Evolutionary conservation across 768 basidiomycete species (phyloP), one percentile per base, ranked within the genome.

Genomic region (Psilocybe tampanensis): DNA sequence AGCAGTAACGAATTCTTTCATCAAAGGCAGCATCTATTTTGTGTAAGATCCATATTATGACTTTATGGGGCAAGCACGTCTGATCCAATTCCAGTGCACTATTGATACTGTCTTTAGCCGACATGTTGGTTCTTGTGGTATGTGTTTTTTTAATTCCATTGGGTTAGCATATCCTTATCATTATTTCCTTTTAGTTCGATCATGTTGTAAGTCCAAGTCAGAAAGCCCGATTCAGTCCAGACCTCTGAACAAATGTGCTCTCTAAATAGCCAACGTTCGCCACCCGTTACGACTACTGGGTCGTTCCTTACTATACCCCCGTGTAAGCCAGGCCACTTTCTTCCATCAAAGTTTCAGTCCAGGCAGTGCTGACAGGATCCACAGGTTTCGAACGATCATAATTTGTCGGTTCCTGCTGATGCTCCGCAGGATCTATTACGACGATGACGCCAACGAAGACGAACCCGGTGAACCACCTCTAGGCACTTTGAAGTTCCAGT

Each of bases 301-400:
- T 72, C 15, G 71, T 72, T 8, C 71, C 71, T 12, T 72, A 70
- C 49, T 72, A 69, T 33, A 72, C 68, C 0, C 71, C 71, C 39
- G 71, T 71, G 71, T 70, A 60, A 24, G 71, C 19, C n/a, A n/a
- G n/a, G n/a, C n/a, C n/a, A n/a, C n/a, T n/a, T 41, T 18, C 32
- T 45, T 33, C 32, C 6, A 29, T 44, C 42, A 26, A 8, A 18
- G 6, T 42, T 13, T 41, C 23, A 18, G 21, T 47, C 24, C 19
- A 23, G 26, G 33, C 15, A 29, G 29, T 44, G 12, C 41, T 22
- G n/a, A 34, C 51, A 32, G 8, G 26, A 17, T 18, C 17, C 44
- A 17, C n/a, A 70, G 69, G 2, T 72, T 72, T 56, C 68, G 71
- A 24, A 72, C 70, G 17, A 72, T 72, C 34, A 67, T 72, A 24